phyloP scores from a whole-genome alignment of 768 basidiomycete genomes.

The Termitomyces sp. region DNA sequence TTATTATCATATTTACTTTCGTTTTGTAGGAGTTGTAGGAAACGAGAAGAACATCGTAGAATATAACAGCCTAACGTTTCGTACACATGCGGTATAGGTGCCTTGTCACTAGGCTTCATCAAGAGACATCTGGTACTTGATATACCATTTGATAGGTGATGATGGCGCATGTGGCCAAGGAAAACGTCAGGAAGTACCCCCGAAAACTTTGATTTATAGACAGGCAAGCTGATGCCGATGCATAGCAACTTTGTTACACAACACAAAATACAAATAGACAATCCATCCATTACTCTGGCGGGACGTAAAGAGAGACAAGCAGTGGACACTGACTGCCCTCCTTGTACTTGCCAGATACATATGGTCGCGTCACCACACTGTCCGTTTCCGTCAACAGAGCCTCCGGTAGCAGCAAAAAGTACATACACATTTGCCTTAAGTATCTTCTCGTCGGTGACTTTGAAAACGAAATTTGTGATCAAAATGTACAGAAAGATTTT shows the following conservation, averaged over 20 bases:
- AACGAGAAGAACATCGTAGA: neutral
- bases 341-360: conserved; percentile 46
- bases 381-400: neutral
- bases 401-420: neutral
- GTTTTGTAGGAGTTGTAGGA: conserved; percentile 13
- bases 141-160: neutral
- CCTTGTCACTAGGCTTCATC: neutral
- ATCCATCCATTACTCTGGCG: conserved; percentile 1
- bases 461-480: conserved; percentile 62
- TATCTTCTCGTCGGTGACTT: conserved; percentile 49
- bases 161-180: neutral
- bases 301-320: conserved; percentile 36
- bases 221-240: neutral
- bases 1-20: conserved; percentile 1
- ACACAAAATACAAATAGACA: neutral
- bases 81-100: neutral
- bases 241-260: neutral
- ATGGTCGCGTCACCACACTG: conserved; percentile 67
- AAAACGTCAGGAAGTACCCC: neutral
- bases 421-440: conserved; percentile 62
- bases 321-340: conserved; percentile 65
- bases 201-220: neutral
- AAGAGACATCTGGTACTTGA: neutral
- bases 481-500: conserved; percentile 74
- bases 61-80: neutral